phyloP scores from a whole-genome alignment of 805 yeast species.

The Pichia gijzeniarum region DNA sequence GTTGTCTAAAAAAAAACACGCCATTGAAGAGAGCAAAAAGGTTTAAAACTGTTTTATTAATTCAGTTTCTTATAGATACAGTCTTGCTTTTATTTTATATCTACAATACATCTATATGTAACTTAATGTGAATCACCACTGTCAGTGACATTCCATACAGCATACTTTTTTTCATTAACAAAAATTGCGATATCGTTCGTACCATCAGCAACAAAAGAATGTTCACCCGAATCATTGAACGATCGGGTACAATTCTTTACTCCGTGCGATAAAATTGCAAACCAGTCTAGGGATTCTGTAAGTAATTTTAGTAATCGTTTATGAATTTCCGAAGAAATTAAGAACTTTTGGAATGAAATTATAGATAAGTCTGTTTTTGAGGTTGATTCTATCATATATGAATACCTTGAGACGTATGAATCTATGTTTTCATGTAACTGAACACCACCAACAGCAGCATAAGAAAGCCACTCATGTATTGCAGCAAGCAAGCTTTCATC shows the following conservation, averaged over 20 bases:
- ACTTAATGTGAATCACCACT: conserved; percentile 23
- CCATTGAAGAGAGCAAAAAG: neutral
- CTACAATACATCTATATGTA: neutral
- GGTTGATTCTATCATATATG: conserved; percentile 11
- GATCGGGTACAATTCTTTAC: conserved; percentile 24
- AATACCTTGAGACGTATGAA: conserved; percentile 23
- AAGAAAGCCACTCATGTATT: conserved; percentile 29
- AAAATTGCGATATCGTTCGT: conserved; percentile 24
- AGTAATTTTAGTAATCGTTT: neutral
- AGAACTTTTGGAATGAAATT: neutral
- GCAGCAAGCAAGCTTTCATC: conserved; percentile 21
- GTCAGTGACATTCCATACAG: conserved; percentile 27
- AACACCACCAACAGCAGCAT: conserved; percentile 21
- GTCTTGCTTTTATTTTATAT: neutral
- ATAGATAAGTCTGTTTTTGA: neutral
- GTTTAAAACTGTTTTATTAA: too few species aligned
- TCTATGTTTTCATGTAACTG: conserved; percentile 22
- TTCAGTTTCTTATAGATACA: neutral
- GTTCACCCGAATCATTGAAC: conserved; percentile 24
- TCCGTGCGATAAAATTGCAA: conserved; percentile 24
- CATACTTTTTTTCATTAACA: conserved; percentile 15
- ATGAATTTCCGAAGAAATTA: neutral
- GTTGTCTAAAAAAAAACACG: conserved; percentile 5
- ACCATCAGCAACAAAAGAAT: conserved; percentile 25
- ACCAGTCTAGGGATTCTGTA: conserved; percentile 17